Percentiles rank a stretch among this genome's conserved stretches.
phyloP scores from a whole-genome alignment of 202 grass and related monocot genomes.

The Carex sylvatica region DNA sequence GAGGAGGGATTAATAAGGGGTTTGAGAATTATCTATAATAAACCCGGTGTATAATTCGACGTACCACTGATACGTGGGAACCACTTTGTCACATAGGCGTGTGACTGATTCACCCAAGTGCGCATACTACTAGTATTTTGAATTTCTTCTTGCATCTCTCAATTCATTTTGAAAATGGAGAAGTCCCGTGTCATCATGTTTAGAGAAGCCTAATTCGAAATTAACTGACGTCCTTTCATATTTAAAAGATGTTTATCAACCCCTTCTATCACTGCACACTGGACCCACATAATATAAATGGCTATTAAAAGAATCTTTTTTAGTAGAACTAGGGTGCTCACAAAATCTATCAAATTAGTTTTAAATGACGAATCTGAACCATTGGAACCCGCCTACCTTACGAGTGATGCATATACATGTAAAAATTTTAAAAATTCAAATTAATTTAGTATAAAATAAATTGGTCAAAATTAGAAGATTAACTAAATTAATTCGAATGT shows the following conservation, averaged over 20 bases:
- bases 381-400: too few species aligned
- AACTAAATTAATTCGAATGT: too few species aligned
- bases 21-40: not conserved
- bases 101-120: not conserved
- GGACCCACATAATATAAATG: not conserved
- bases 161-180: not conserved
- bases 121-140: not conserved
- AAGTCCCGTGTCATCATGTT: not conserved
- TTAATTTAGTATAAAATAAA: too few species aligned
- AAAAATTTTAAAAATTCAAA: too few species aligned
- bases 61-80: not conserved
- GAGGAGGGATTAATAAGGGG: slow-evolving; percentile 11
- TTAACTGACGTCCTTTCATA: not conserved
- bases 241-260: not conserved
- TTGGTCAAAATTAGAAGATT: too few species aligned
- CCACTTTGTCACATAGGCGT: not conserved
- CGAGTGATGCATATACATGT: too few species aligned
- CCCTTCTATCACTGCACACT: not conserved
- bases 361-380: too few species aligned
- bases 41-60: not conserved
- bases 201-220: not conserved
- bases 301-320: not conserved
- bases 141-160: slow-evolving; percentile 5
- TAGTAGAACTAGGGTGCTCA: too few species aligned
- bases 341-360: too few species aligned